Percentiles rank a stretch among this genome's conserved stretches.
These are phyloP conservation scores for Zasmidium angulare DNA, from an alignment of 2,329 filamentous ascomycete genomes.

Conservation along the genomic window DNA sequence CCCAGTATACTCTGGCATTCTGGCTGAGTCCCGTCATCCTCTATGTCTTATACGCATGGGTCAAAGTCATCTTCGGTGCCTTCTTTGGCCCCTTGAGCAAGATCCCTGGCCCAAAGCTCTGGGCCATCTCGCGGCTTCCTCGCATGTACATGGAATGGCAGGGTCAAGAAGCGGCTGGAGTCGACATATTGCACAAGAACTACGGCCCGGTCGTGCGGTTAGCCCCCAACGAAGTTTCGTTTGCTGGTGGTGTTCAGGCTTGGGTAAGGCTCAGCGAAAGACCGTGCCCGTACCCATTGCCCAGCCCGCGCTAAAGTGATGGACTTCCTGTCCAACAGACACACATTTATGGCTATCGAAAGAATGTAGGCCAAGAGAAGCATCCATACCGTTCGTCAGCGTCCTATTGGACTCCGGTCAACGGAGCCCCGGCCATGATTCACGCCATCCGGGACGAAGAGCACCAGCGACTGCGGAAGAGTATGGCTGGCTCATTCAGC, in stretches of 20 bases:
- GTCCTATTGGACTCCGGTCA: no score
- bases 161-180: neutral
- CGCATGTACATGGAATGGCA: neutral
- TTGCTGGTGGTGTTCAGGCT: no score
- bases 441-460: conserved; percentile 16
- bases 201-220: conserved; percentile 43
- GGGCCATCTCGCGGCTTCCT: conserved; percentile 1
- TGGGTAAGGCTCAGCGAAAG: no score
- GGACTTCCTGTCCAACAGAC: no score
- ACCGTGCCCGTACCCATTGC: no score
- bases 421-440: conserved; percentile 10
- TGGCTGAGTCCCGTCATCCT: no score
- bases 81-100: conserved; percentile 7
- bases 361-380: conserved; percentile 10
- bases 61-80: conserved; percentile 11
- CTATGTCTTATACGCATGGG: no score
- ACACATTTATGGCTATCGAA: no score
- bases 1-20: no score
- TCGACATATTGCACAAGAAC: conserved; percentile 29
- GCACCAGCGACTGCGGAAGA: conserved; percentile 24
- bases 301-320: no score
- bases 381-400: no score
- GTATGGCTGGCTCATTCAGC: conserved; percentile 25
- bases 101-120: conserved; percentile 8
- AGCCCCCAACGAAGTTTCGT: conserved; percentile 40